Percentiles rank a stretch among this genome's conserved stretches.
phyloP scores from a whole-genome alignment of 352 stramenopile genomes.

The Pseudoperonospora humuli region DNA sequence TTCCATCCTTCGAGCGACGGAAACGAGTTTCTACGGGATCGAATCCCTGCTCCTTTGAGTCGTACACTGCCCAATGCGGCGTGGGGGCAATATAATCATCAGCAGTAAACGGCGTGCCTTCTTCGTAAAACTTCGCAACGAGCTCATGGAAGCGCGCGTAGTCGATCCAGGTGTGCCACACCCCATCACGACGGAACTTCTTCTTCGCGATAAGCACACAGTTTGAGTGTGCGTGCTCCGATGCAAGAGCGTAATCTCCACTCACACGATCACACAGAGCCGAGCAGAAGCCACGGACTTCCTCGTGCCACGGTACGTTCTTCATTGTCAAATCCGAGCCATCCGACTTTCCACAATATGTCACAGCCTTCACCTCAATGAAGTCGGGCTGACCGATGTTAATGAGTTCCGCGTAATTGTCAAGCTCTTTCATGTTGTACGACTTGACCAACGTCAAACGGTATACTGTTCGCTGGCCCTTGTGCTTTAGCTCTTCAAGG shows the following conservation, averaged over 20 bases:
- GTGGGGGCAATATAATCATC: slow-evolving; percentile 93
- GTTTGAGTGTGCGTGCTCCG: slow-evolving; percentile 95
- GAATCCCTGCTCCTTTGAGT: slow-evolving; percentile 93
- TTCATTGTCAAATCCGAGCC: slow-evolving; percentile 97
- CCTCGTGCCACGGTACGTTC: slow-evolving; percentile 97
- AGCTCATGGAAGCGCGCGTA: slow-evolving; percentile 95
- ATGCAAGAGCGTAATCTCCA: slow-evolving; percentile 90
- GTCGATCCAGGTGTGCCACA: slow-evolving; percentile 99
- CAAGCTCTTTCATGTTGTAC: slow-evolving; percentile 96
- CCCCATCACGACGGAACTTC: slow-evolving; percentile 80
- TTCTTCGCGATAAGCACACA: slow-evolving; percentile 93
- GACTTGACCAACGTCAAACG: slow-evolving; percentile 97
- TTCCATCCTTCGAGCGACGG: slow-evolving; percentile 80
- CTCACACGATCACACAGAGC: slow-evolving; percentile 68
- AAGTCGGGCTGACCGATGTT: slow-evolving; percentile 86
- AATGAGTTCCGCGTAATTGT: slow-evolving; percentile 93
- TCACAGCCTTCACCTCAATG: slow-evolving; percentile 97
- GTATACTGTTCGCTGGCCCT: slow-evolving; percentile 94
- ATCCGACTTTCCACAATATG: slow-evolving; percentile 97
- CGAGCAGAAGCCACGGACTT: slow-evolving; percentile 90
- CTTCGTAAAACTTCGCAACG: slow-evolving; percentile 73
- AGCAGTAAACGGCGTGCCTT: slow-evolving; percentile 83
- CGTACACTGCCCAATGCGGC: slow-evolving; percentile 94
- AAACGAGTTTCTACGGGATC: slow-evolving; percentile 93
- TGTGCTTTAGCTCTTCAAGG: slow-evolving; percentile 88